Evolutionary conservation across 2,329 filamentous ascomycete genomes (phyloP), one percentile per base, ranked within the genome.

Genomic region (Emmonsiellopsis sp.): DNA sequence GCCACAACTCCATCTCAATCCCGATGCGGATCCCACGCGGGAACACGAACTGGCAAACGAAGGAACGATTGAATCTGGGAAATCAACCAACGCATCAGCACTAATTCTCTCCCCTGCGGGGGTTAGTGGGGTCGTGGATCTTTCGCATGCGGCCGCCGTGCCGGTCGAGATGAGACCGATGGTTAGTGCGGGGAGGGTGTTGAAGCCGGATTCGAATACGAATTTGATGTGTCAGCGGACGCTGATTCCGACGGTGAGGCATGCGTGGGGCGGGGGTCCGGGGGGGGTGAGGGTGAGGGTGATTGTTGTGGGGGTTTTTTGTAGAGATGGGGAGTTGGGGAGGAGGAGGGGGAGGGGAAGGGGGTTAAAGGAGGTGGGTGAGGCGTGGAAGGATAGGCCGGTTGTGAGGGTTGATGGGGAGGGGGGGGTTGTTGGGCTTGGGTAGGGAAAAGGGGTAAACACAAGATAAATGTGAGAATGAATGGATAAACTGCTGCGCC

Each of bases 131-230:
- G 1, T 55, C 50, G 16, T 54, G 54, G 5, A 45, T 7, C 35
- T 38, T 9, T n/a, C 35, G 35, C 55, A 1, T 54, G 50, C 31
- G 45, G 7, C 53, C 55, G 7, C 53, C 55, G 11, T 44, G 10
- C 13, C 9, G 13, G 13, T 51, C 16, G 53, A 54, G 20, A 40
- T 43, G 7, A 35, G 42, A 44, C 20, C 10, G 42, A 13, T 44
- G 13, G 4, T 44, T 13, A 15, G 13, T n/a, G 10, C 13, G 42
- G 35, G 38, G 1, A 42, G 31, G 7, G 26, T 51, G 10, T n/a
- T 66, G 47, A 63, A 63, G 44, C 61, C 64, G 2, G 64, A 67
- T 51, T 57, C 65, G n/a, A 68, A 68, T 57, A 67, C 65, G 3
- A 68, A 65, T 57, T 50, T 68, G 31, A 55, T 60, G 15, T 55